These are phyloP conservation scores for Rhinocladiella similis DNA, from an alignment of 2,329 filamentous ascomycete species.

Conservation along the genomic window DNA sequence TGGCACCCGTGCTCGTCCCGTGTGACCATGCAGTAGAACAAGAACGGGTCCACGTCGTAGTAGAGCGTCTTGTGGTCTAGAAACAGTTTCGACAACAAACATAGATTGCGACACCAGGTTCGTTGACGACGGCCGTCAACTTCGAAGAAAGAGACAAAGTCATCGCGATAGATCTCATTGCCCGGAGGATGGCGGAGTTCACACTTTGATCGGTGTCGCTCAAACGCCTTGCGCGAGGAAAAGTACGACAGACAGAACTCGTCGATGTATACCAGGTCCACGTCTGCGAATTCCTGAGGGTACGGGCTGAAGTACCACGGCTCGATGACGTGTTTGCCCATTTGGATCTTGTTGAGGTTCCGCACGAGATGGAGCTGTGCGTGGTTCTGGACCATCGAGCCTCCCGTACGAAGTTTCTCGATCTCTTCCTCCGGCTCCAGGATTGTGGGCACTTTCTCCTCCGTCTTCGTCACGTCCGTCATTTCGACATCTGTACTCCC, in stretches of 20 bases:
- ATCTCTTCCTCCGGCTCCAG: conserved; percentile 65
- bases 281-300: conserved; percentile 81
- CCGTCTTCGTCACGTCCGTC: conserved; percentile 41
- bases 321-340: conserved; percentile 87
- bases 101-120: conserved; percentile 98
- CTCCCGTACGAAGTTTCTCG: conserved; percentile 88
- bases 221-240: conserved; percentile 77
- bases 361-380: conserved; percentile 94
- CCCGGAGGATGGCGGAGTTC: conserved; percentile 88
- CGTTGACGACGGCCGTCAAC: conserved; percentile 96
- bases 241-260: conserved; percentile 96
- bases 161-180: conserved; percentile 95
- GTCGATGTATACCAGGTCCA: conserved; percentile 92
- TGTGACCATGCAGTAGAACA: conserved; percentile 93
- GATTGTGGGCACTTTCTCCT: conserved; percentile 34
- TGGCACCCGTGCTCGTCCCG: conserved; percentile 93
- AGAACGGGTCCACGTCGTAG: conserved; percentile 81
- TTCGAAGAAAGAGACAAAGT: conserved; percentile 91
- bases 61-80: conserved; percentile 94
- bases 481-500: conserved; percentile 43
- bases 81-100: conserved; percentile 92
- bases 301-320: conserved; percentile 99
- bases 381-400: conserved; percentile 98
- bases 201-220: conserved; percentile 85
- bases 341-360: conserved; percentile 91